Conservation (phyloP, 805 yeast genomes). For the Candida sakaeoensis region DNA sequence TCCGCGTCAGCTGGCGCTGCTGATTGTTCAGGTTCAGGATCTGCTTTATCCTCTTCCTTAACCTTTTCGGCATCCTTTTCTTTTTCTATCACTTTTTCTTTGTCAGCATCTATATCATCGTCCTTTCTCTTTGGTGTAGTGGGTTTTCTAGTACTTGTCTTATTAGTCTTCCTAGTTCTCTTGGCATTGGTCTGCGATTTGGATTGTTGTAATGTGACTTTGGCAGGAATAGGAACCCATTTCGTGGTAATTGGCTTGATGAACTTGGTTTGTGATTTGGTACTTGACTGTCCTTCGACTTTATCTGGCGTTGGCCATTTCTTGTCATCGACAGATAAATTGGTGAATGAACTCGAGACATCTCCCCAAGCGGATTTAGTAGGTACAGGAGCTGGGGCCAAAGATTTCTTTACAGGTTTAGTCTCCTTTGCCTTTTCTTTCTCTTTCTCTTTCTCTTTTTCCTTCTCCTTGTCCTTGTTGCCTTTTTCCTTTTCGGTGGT, state of each 20-base stretch:
- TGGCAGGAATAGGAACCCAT: constrained; percentile 45
- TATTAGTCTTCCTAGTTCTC: constrained; percentile 27
- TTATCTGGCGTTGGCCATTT: constrained; percentile 45
- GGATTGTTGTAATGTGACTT: constrained; percentile 37
- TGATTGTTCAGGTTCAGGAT: constrained; percentile 4
- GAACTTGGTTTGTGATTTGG: constrained; percentile 27
- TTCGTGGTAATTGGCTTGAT: constrained; percentile 40
- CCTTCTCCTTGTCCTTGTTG: no score
- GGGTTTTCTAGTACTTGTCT: constrained; percentile 13
- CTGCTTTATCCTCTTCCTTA: background rate
- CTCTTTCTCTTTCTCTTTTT: no score
- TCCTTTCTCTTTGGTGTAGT: constrained; percentile 10
- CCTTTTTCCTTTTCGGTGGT: no score
- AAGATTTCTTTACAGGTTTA: constrained; percentile 25
- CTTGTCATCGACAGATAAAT: constrained; percentile 33
- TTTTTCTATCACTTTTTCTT: constrained; percentile 4
- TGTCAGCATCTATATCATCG: constrained; percentile 5
- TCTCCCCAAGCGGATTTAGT: constrained; percentile 41
- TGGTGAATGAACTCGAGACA: constrained; percentile 12
- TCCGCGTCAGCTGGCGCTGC: background rate
- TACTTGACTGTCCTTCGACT: constrained; percentile 14
- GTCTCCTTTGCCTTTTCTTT: no score
- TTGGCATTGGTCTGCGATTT: constrained; percentile 19
- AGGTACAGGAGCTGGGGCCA: constrained; percentile 47
- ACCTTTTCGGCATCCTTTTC: constrained; percentile 1